Evolutionary conservation across 306 rosid species (phyloP), one percentile per base, ranked within the genome.

Genomic region (Erythrophleum fordii): DNA sequence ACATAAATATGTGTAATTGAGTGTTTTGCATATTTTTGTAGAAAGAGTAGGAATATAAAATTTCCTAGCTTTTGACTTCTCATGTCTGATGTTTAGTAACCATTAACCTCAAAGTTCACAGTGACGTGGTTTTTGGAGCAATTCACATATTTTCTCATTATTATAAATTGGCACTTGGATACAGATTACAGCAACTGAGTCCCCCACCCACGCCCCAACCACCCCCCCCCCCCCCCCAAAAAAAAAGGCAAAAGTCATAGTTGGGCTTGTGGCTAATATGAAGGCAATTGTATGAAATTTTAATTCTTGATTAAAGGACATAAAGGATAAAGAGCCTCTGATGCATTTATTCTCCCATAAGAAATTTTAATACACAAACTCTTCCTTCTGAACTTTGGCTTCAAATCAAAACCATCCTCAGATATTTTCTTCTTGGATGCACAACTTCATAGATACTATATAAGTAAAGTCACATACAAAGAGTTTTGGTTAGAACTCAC

Each of bases 361-460:
- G 28, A 46, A 58, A 18, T 35, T 67, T 58, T 58, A 9, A 20
- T 48, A 17, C 35, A 53, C 37, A 56, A 12, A 26, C 42, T 55
- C 72, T 35, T 62, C 16, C 23, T 74, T 34, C 28, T 58, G 51
- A 74, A 25, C 34, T 41, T 29, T 25, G 17, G 59, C 35, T 46
- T 74, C 49, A 46, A 79, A 69, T n/a, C 68, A 60, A 67, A 49
- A 44, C 26, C 20, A 56, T 46, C 34, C 28, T 79, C 29, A 56
- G 31, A 35, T 72, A 6, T 66, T 72, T 68, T 18, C 75, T 69
- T 46, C 39, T 62, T 20, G 4, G 62, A 34, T 31, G 34, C 17
- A 8, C 37, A 46, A 28, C 31, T 76, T 28, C 5, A 41, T 18
- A 45, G 80, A 22, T 61, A n/a, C 18, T 17, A 17, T 77, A 17